Conservation (phyloP, 768 basidiomycete species). For the Trametes cingulata region DNA sequence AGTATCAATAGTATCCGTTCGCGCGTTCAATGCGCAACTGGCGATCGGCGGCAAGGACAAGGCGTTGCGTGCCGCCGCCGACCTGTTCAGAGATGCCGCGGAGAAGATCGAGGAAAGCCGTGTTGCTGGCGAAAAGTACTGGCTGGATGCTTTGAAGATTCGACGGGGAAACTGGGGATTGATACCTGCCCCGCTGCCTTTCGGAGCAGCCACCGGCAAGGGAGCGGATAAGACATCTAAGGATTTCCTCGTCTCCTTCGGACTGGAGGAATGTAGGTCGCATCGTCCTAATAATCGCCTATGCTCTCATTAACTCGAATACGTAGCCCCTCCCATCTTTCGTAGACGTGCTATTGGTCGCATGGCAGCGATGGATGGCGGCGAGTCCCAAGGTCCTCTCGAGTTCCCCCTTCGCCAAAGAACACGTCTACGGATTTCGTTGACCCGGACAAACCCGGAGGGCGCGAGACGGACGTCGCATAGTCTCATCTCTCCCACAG, state of each 20-base stretch:
- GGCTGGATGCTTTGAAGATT: constrained; percentile 79
- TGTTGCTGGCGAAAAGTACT: constrained; percentile 68
- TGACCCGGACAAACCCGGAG: constrained; percentile 39
- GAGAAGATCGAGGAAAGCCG: constrained; percentile 66
- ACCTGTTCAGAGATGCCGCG: constrained; percentile 69
- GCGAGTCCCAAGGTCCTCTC: constrained; percentile 40
- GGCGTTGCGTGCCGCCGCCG: constrained; percentile 71
- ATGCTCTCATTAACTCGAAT: neutral
- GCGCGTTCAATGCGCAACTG: constrained; percentile 33
- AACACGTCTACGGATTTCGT: constrained; percentile 61
- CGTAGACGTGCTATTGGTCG: constrained; percentile 72
- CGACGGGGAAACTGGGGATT: constrained; percentile 79
- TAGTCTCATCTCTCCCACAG: constrained; percentile 37
- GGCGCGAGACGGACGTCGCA: constrained; percentile 38
- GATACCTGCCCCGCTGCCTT: constrained; percentile 75
- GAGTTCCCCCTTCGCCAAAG: constrained; percentile 66
- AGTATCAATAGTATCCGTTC: constrained; percentile 45
- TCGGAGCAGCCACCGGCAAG: constrained; percentile 68
- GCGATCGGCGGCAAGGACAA: constrained; percentile 80
- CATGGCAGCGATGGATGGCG: constrained; percentile 50
- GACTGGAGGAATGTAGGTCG: constrained; percentile 76
- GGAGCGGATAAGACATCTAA: constrained; percentile 79
- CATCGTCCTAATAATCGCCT: neutral
- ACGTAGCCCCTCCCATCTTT: constrained; percentile 62
- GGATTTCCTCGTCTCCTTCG: constrained; percentile 80